These are phyloP conservation scores for Evernia prunastri DNA, from an alignment of 495 filamentous ascomycete genomes.

Conservation along the genomic window DNA sequence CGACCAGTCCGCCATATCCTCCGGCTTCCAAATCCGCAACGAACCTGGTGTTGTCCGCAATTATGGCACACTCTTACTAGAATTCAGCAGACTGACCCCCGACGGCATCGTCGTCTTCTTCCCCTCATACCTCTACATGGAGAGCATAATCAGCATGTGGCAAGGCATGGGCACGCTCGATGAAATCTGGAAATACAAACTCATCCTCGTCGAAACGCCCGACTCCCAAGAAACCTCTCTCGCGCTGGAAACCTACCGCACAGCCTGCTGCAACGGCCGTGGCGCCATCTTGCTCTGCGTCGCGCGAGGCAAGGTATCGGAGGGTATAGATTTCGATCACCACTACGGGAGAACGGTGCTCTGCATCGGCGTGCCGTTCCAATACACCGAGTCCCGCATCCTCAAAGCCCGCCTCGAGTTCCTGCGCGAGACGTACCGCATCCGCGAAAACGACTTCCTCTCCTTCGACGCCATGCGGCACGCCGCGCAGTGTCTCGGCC, in stretches of 20 bases:
- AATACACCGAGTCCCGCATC: slow-evolving; percentile 97
- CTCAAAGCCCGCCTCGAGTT: slow-evolving; percentile 95
- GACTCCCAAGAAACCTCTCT: slow-evolving; percentile 95
- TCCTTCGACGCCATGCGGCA: slow-evolving; percentile 99
- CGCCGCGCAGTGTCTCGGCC: slow-evolving; percentile 92
- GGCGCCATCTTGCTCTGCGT: slow-evolving; percentile 91
- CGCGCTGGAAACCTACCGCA: slow-evolving; percentile 92
- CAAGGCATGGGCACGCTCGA: slow-evolving; percentile 96
- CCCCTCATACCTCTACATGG: slow-evolving; percentile 98
- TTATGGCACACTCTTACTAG: slow-evolving; percentile 85
- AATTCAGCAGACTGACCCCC: slow-evolving; percentile 89
- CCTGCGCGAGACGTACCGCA: slow-evolving; percentile 91
- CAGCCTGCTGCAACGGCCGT: slow-evolving; percentile 92
- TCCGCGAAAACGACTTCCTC: slow-evolving; percentile 94
- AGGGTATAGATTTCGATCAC: slow-evolving; percentile 99
- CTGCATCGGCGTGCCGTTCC: slow-evolving; percentile 96
- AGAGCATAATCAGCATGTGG: slow-evolving; percentile 98
- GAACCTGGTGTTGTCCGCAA: slow-evolving; percentile 92
- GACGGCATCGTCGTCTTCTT: slow-evolving; percentile 99
- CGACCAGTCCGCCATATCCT: slow-evolving; percentile 86
- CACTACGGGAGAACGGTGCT: slow-evolving; percentile 96
- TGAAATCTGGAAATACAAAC: slow-evolving; percentile 98
- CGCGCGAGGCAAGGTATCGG: slow-evolving; percentile 92
- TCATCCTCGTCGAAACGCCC: slow-evolving; percentile 96
- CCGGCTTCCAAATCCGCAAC: slow-evolving; percentile 88